Evolutionary conservation across 2,329 filamentous ascomycete genomes (phyloP), one percentile per base, ranked within the genome.

Genomic region (Diaporthe eres): DNA sequence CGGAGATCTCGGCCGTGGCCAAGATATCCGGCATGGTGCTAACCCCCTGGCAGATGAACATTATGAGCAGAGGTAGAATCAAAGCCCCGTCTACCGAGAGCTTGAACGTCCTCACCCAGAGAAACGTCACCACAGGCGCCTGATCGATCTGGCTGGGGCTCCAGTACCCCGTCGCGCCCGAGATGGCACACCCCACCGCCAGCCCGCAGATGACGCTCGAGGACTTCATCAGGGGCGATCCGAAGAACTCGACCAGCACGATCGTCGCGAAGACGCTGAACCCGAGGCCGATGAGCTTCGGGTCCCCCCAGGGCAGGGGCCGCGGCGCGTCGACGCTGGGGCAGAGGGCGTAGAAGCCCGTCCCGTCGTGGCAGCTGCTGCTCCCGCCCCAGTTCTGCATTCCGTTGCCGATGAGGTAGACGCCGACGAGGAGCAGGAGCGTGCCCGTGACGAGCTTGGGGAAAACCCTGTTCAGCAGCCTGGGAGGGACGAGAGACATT

Each of bases 351-450:
- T 88, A 90, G 77, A 88, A 81, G 47, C 90, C 87, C 7, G 82
- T 83, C 63, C 86, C 87, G 42, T 84, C 83, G 78, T 88, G 88
- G 68, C 85, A 85, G 44, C 90, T 90, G 39, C 86, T 88, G 25
- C 92, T 91, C 71, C 92, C 92, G n/a, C 90, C 92, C 92, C 92
- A 94, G 79, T 93, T 89, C 78, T 91, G 83, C 83, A 94, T 92
- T 3, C 91, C 92, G 73, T 88, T 90, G 65, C 87, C 81, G 77
- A 94, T 90, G 25, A 94, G 86, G 47, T 89, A 89, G 39, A 93
- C 89, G 25, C 92, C 92, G 76, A 94, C 93, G 44, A 94, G 86
- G 77, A 92, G 87, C 53, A 94, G 90, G 0, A 92, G 92, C 3
- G 91, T 91, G 3, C 92, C 92, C 1, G 92, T 94, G 60, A 94